Evolutionary conservation across 179 eudicot species (phyloP), one percentile per base, ranked within the genome.

Genomic region (Silene vulgaris): DNA sequence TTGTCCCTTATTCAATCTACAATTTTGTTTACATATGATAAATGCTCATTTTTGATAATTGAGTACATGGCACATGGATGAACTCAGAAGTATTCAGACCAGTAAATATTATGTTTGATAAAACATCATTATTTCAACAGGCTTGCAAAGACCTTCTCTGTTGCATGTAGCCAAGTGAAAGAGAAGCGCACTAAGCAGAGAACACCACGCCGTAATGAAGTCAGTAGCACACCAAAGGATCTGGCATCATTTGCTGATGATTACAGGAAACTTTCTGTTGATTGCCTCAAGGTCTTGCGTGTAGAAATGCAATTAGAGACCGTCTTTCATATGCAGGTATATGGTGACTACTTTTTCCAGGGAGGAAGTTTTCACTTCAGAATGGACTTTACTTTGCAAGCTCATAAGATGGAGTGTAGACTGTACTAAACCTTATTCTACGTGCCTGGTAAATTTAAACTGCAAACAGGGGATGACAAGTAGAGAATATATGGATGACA

Each of bases 241-340:
- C 86, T 95, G 69, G 89, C 81, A 65, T 84, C 97, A 76, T 90
- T 89, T 84, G 95, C 97, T 67, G 97, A 90, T 83, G 99, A 95
- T 74, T 95, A 95, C 72, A 84, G 97, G 84, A 95, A 87, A 79
- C 76, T 95, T 81, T 93, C 99, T 74, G 16, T 91, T 75, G 99
- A 96, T 85, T 96, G 99, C 84, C 96, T 96, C 4, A 93, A 96
- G 84, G 99, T 96, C 84, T 88, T 96, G 75, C 98, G 98, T 65
- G 83, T 93, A 73, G 99, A 96, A 89, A 91, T 96, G 98, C 98
- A 86, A 76, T 70, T 96, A 82, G 97, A 96, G 82, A 90, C 99
- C 66, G 85, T 96, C 80, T 96, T 90, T 77, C 96, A 93, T 85
- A 82, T 96, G 98, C 98, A 96, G 99, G 99, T 90, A 76, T 80